A percentile compares a stretch with the other conserved stretches of the same genome.
These are phyloP conservation scores for Trichoderma atroviride DNA, from an alignment of 2,329 filamentous ascomycete species.

Conservation along the genomic window DNA sequence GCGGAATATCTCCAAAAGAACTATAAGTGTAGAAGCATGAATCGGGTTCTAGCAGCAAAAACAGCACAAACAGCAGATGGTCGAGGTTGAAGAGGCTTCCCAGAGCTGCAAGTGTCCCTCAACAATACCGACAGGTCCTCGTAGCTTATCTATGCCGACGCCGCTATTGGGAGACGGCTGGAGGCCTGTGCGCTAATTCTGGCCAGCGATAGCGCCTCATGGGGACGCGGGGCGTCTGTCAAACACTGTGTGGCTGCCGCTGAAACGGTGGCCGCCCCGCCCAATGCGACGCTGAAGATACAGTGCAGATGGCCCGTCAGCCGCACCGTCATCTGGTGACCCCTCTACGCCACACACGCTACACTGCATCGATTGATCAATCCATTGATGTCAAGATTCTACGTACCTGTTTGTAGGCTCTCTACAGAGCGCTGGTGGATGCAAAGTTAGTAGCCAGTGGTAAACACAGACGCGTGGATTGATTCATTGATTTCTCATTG, in stretches of 20 bases:
- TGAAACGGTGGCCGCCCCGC: neutral
- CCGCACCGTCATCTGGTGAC: slow-evolving; percentile 22
- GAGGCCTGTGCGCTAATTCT: slow-evolving; percentile 19
- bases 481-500: neutral
- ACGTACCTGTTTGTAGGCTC: neutral
- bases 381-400: neutral
- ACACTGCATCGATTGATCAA: neutral
- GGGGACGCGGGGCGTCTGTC: too few relatives aligned
- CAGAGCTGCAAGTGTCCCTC: slow-evolving; percentile 1
- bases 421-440: neutral
- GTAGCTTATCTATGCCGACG: slow-evolving; percentile 26
- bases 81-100: neutral
- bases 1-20: neutral
- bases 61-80: neutral
- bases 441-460: neutral
- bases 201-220: slow-evolving; percentile 11
- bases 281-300: neutral
- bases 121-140: neutral
- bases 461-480: neutral
- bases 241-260: neutral
- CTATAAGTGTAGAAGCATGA: slow-evolving; percentile 4
- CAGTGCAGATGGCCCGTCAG: slow-evolving; percentile 13
- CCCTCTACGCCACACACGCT: slow-evolving; percentile 23
- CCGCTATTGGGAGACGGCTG: slow-evolving; percentile 14
- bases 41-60: slow-evolving; percentile 1